phyloP scores from a whole-genome alignment of 495 filamentous ascomycete species.

The Neurospora tetrasperma region DNA sequence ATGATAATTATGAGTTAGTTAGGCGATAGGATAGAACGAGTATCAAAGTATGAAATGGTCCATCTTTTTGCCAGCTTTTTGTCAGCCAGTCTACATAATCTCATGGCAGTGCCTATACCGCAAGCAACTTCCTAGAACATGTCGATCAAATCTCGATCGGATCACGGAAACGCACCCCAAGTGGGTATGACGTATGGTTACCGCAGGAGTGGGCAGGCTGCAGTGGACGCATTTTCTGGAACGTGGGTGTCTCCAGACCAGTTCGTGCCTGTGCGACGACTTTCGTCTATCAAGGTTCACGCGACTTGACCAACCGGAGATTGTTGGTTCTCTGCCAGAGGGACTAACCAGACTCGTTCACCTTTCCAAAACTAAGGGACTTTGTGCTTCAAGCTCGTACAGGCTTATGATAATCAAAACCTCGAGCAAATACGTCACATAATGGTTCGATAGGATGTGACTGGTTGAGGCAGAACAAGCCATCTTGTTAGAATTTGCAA shows the following conservation, averaged over 20 bases:
- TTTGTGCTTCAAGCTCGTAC: background rate
- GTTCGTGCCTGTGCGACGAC: background rate
- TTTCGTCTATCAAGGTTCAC: background rate
- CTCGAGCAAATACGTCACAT: background rate
- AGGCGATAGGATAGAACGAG: background rate
- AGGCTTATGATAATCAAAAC: background rate
- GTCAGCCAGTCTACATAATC: background rate
- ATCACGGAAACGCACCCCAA: background rate
- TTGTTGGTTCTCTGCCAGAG: background rate
- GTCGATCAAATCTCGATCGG: background rate
- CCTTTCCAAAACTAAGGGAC: background rate
- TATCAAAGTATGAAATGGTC: background rate
- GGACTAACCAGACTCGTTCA: background rate
- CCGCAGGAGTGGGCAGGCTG: background rate
- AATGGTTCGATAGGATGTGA: no score
- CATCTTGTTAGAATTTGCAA: background rate
- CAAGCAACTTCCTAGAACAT: background rate
- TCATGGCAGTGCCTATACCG: background rate
- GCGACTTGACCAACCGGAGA: background rate
- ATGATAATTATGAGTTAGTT: background rate
- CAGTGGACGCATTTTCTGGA: background rate
- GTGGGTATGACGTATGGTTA: conserved; percentile 1
- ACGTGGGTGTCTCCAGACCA: background rate
- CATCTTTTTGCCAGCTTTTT: background rate
- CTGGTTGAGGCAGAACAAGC: background rate